phyloP scores from a whole-genome alignment of 2,329 filamentous ascomycete species.

The Aureobasidium sp. region DNA sequence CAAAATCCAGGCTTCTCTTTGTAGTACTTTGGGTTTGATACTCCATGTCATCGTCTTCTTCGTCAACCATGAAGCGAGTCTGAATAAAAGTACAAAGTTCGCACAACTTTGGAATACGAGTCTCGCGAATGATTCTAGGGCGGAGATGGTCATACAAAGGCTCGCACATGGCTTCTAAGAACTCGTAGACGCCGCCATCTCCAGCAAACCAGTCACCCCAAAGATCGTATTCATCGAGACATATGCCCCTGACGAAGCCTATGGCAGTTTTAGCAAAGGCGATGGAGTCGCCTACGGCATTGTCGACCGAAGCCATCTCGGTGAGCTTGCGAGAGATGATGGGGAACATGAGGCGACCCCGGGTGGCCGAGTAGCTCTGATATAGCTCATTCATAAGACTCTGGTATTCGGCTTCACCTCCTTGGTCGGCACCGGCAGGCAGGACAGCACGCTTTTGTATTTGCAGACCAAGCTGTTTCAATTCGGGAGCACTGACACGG shows the following conservation, averaged over 20 bases:
- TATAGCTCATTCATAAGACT: constrained; percentile 58
- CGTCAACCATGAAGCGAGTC: constrained; percentile 52
- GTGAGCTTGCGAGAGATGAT: constrained; percentile 53
- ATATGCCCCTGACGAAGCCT: constrained; percentile 56
- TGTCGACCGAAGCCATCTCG: constrained; percentile 49
- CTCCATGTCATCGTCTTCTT: constrained; percentile 36
- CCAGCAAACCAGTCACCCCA: constrained; percentile 60
- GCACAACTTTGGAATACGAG: constrained; percentile 56
- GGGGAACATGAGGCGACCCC: constrained; percentile 50
- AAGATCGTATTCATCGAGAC: constrained; percentile 57
- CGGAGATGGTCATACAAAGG: constrained; percentile 58
- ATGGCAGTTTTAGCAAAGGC: constrained; percentile 56
- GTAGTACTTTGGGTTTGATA: constrained; percentile 41
- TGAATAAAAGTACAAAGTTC: constrained; percentile 59
- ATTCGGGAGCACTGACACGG: constrained; percentile 54
- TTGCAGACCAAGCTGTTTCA: constrained; percentile 57
- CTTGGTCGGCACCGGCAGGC: constrained; percentile 49
- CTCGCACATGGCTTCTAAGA: constrained; percentile 58
- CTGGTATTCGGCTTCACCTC: constrained; percentile 55
- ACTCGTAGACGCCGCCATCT: constrained; percentile 54
- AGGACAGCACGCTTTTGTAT: constrained; percentile 58
- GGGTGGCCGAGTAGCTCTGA: constrained; percentile 52
- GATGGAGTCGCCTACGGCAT: constrained; percentile 54
- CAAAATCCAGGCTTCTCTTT: constrained; percentile 46
- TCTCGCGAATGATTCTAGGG: constrained; percentile 58